phyloP scores from a whole-genome alignment of 768 basidiomycete species.

The Lactarius deliciosus region DNA sequence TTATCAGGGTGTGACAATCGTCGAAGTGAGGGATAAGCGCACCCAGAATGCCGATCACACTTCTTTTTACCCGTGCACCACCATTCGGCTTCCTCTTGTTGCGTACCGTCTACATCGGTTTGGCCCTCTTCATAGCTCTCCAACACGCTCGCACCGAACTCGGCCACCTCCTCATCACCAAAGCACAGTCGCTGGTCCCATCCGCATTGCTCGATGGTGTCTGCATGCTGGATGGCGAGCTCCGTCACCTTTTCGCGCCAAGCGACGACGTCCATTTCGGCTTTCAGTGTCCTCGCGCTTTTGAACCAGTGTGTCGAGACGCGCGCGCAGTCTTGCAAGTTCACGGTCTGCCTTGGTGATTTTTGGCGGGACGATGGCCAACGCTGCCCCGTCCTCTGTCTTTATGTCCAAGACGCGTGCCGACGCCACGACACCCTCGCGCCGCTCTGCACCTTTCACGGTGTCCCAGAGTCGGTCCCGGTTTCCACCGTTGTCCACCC shows the following conservation, averaged over 20 bases:
- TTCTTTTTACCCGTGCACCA: conserved; percentile 77
- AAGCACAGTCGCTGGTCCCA: conserved; percentile 87
- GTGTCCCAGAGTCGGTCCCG: conserved; percentile 68
- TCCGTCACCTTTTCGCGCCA: conserved; percentile 71
- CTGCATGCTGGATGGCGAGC: conserved; percentile 65
- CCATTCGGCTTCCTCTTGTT: conserved; percentile 52
- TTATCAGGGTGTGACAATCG: conserved; percentile 16
- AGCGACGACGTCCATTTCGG: conserved; percentile 63
- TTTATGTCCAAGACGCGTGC: conserved; percentile 22
- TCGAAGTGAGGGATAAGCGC: conserved; percentile 29
- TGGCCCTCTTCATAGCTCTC: conserved; percentile 61
- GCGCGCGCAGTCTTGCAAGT: conserved; percentile 49
- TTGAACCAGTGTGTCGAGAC: conserved; percentile 57
- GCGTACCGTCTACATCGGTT: conserved; percentile 40
- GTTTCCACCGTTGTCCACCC: conserved; percentile 62
- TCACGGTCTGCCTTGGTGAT: conserved; percentile 57
- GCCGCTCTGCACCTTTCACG: conserved; percentile 65
- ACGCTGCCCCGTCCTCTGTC: background rate
- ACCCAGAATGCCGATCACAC: conserved; percentile 82
- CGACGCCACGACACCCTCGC: conserved; percentile 65
- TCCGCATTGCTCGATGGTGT: conserved; percentile 70
- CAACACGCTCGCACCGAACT: conserved; percentile 62
- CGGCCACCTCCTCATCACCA: conserved; percentile 77
- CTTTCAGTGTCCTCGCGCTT: conserved; percentile 65
- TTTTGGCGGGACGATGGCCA: conserved; percentile 37